Conservation (phyloP, 495 filamentous ascomycete genomes). For the Penicillium parvum region DNA sequence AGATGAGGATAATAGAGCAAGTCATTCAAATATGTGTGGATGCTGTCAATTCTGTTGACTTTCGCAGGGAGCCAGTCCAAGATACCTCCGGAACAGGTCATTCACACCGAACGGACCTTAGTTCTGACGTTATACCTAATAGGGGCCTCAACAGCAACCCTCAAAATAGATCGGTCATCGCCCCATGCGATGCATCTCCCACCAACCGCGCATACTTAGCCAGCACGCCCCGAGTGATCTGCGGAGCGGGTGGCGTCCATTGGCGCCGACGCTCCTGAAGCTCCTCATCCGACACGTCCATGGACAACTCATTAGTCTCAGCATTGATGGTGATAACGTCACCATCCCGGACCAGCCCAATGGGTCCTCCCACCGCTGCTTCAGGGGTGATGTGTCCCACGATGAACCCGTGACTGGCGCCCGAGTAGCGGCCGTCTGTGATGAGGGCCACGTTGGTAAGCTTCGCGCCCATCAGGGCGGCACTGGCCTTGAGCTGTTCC, state of each 20-base stretch:
- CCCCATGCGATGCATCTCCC: constrained; percentile 68
- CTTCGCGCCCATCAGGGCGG: constrained; percentile 88
- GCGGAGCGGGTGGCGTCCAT: constrained; percentile 71
- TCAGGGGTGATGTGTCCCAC: constrained; percentile 94
- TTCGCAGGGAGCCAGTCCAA: no score
- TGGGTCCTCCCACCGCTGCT: constrained; percentile 76
- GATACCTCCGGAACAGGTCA: no score
- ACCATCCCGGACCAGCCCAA: constrained; percentile 74
- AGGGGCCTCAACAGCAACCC: no score
- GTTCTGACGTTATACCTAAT: no score
- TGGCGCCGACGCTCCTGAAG: constrained; percentile 57
- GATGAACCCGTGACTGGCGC: constrained; percentile 92
- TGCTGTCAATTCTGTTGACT: no score
- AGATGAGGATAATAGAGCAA: no score
- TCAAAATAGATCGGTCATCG: constrained; percentile 51
- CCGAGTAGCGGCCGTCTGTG: constrained; percentile 89
- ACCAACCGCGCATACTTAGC: constrained; percentile 84
- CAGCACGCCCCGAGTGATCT: constrained; percentile 79
- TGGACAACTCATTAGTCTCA: constrained; percentile 66
- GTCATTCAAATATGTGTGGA: no score
- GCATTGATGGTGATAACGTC: constrained; percentile 87
- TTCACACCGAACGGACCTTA: no score
- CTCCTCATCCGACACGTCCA: constrained; percentile 74
- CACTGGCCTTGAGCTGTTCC: constrained; percentile 87
- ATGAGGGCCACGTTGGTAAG: constrained; percentile 86